A percentile compares a stretch with the other conserved stretches of the same genome.
Conservation (phyloP, 345 rosid species). For the Gossypium ekmanianum region DNA sequence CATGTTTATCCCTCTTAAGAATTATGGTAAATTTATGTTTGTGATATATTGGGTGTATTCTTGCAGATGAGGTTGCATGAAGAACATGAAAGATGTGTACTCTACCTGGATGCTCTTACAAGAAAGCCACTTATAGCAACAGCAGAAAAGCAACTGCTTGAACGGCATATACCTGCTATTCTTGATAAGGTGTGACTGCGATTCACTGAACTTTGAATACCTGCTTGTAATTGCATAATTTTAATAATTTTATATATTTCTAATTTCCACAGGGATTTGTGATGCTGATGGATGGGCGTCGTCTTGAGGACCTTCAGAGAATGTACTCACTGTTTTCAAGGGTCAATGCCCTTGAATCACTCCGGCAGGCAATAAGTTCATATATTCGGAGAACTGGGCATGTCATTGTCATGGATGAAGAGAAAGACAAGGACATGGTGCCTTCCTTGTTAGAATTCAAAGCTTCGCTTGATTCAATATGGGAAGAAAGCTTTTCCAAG, state of each 20-base stretch:
- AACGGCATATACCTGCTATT: slow-evolving; percentile 77
- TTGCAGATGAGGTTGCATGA: slow-evolving; percentile 87
- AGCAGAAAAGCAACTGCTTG: slow-evolving; percentile 85
- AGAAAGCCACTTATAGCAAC: slow-evolving; percentile 81
- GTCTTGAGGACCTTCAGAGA: slow-evolving; percentile 83
- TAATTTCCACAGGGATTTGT: slow-evolving; percentile 63
- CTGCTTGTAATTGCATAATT: slow-evolving; percentile 7
- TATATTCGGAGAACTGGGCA: slow-evolving; percentile 83
- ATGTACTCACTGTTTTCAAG: slow-evolving; percentile 72
- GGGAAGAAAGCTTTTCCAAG: slow-evolving; percentile 90
- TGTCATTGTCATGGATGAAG: slow-evolving; percentile 88
- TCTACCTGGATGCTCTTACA: slow-evolving; percentile 80
- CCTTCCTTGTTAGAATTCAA: slow-evolving; percentile 79
- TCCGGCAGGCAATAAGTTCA: slow-evolving; percentile 75
- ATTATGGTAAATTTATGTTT: slow-evolving; percentile 16
- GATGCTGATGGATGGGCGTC: slow-evolving; percentile 86
- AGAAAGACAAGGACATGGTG: slow-evolving; percentile 98
- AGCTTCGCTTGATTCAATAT: slow-evolving; percentile 80
- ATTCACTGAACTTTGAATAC: slow-evolving; percentile 1
- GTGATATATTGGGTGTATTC: slow-evolving; percentile 16
- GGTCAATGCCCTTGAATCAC: slow-evolving; percentile 76
- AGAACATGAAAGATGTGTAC: slow-evolving; percentile 91
- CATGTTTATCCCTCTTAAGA: background rate
- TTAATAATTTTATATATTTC: slow-evolving; percentile 1
- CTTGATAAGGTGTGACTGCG: slow-evolving; percentile 69